Percentiles rank a stretch among this genome's conserved stretches.
Conservation (phyloP, 306 rosid genomes). For the Acacia melanoxylon region DNA sequence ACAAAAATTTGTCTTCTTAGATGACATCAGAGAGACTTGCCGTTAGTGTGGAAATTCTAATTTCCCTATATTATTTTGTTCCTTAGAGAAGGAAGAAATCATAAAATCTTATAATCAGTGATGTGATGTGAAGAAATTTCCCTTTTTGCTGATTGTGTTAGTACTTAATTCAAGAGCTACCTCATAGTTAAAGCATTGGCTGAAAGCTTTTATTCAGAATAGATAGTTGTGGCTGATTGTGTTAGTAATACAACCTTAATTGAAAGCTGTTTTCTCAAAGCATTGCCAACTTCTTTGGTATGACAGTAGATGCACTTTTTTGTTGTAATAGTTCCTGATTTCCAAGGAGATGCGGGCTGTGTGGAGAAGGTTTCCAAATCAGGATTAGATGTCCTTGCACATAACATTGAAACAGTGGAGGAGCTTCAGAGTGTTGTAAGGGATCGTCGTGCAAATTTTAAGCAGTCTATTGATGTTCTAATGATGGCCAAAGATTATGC, state of each 20-base stretch:
- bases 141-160: neutral
- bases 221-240: neutral
- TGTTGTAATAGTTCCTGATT: slow-evolving; percentile 81
- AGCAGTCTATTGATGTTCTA: slow-evolving; percentile 89
- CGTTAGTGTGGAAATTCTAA: neutral
- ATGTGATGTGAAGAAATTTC: neutral
- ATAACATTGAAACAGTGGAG: slow-evolving; percentile 97
- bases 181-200: neutral
- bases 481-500: slow-evolving; percentile 84
- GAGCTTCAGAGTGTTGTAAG: slow-evolving; percentile 89
- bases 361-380: slow-evolving; percentile 86
- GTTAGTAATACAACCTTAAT: neutral
- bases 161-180: neutral
- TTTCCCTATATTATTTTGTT: neutral
- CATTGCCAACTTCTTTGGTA: neutral
- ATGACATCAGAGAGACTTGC: neutral
- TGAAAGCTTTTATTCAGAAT: neutral
- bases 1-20: neutral
- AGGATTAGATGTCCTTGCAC: slow-evolving; percentile 95
- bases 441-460: slow-evolving; percentile 92
- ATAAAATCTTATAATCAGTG: neutral
- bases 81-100: neutral
- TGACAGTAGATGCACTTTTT: slow-evolving; percentile 22
- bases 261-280: neutral
- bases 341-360: slow-evolving; percentile 78